Conservation (phyloP, 768 basidiomycete species). For the Brasilioporus rufonigricans region DNA sequence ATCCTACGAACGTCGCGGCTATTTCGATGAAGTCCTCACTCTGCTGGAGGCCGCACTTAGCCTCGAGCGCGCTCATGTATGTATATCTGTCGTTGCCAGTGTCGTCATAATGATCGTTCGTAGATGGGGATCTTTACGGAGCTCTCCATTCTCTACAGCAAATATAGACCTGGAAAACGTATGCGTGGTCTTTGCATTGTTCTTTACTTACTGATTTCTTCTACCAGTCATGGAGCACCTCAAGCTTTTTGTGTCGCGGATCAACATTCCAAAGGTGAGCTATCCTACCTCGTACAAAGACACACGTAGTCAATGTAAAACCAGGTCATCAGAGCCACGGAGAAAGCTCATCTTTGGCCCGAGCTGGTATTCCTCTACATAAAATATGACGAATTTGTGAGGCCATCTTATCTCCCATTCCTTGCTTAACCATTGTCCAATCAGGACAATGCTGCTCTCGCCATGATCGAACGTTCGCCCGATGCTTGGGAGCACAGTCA, state of each 20-base stretch:
- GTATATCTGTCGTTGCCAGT: conserved; percentile 17
- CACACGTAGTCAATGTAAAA: neutral
- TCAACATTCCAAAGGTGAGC: conserved; percentile 92
- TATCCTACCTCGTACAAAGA: neutral
- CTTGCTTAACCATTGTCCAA: conserved; percentile 3
- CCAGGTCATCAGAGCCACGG: conserved; percentile 89
- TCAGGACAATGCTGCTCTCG: conserved; percentile 93
- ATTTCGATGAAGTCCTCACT: conserved; percentile 91
- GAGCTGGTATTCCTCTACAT: conserved; percentile 98
- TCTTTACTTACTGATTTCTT: neutral
- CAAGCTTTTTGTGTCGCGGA: conserved; percentile 91
- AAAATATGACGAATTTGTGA: conserved; percentile 95
- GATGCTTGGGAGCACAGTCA: conserved; percentile 99
- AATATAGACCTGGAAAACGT: conserved; percentile 93
- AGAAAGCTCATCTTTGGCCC: conserved; percentile 97
- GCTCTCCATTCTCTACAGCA: conserved; percentile 87
- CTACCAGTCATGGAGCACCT: conserved; percentile 94
- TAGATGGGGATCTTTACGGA: conserved; percentile 98
- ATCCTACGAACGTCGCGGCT: conserved; percentile 86
- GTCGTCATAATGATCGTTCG: conserved; percentile 15
- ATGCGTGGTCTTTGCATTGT: conserved; percentile 30
- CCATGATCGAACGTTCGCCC: conserved; percentile 98
- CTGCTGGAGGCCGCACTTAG: conserved; percentile 94
- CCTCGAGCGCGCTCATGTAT: conserved; percentile 89
- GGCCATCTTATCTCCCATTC: neutral